Conservation (phyloP, 75 land plant species). For the Azolla pinnata region DNA sequence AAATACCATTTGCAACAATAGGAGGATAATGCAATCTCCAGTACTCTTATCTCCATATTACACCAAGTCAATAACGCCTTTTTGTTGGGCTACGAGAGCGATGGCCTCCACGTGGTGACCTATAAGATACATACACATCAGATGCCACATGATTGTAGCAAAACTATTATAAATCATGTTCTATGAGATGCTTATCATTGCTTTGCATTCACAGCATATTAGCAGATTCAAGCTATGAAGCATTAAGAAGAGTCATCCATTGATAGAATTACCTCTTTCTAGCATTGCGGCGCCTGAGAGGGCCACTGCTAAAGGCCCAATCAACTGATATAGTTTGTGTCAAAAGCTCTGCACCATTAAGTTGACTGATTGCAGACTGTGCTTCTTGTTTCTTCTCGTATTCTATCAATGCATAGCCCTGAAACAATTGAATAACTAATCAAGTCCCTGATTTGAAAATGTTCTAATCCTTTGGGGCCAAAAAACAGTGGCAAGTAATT, state of each 20-base stretch:
- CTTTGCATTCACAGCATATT: too few relatives aligned
- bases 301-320: constrained; percentile 96
- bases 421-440: neutral
- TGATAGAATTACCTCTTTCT: constrained; percentile 37
- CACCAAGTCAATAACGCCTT: constrained; percentile 24
- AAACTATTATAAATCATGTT: too few relatives aligned
- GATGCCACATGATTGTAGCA: neutral
- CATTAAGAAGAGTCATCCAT: neutral
- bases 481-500: too few relatives aligned
- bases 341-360: constrained; percentile 67
- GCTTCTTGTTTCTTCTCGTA: constrained; percentile 74
- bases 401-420: constrained; percentile 97
- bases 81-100: constrained; percentile 47
- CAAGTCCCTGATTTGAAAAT: neutral
- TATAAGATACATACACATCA: constrained; percentile 9
- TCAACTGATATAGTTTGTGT: constrained; percentile 70
- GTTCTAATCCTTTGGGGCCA: too few relatives aligned
- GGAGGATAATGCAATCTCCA: too few relatives aligned
- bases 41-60: neutral
- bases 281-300: constrained; percentile 49
- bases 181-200: too few relatives aligned
- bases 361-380: constrained; percentile 54
- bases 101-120: constrained; percentile 41
- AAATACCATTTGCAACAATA: too few relatives aligned
- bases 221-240: neutral